Evolutionary conservation across 2,329 filamentous ascomycete genomes (phyloP), one percentile per base, ranked within the genome.

Genomic region (Colletotrichum tamarilloi): DNA sequence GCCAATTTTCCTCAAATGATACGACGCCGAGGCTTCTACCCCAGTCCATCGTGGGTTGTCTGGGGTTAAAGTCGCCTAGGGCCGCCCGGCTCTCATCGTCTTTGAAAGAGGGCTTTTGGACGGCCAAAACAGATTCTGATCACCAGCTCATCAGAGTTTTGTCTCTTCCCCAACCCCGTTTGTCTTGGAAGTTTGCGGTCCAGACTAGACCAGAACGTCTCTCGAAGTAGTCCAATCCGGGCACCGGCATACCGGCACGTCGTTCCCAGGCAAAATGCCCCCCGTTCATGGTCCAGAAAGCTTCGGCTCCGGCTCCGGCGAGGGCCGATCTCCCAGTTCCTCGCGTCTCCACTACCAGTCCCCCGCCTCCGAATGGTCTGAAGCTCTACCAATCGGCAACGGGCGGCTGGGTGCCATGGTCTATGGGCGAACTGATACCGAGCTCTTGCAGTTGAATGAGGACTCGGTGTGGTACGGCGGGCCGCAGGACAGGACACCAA

Each of bases 401-500:
- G 85, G 85, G 38, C 81, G 85, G 58, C 71, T 79, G 5, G 77
- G 78, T 26, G 76, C 75, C 35, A 85, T 86, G 83, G 76, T 86
- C 38, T 82, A 84, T 75, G 85, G 85, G 28, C 73, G 72, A 62
- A 72, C 74, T 9, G 38, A 55, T 9, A 75, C 79, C 3, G 85
- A 87, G 73, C 76, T 81, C 24, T 77, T 87, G 22, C 80, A 81
- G 38, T 77, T 87, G n/a, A 87, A 87, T 67, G 85, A 87, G 75
- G 84, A 87, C 72, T 85, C 84, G 9, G 80, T 85, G 22, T 86
- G 83, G 84, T 84, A 81, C 72, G 84, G 84, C 65, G 82, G 81
- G 6, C 79, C 79, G 7, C 82, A 84, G 72, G 76, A 84, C 65
- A 83, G 84, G 26, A 81, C 82, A 22, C 83, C 83, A 26, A 79